Percentiles rank a stretch among this genome's conserved stretches.
phyloP scores from a whole-genome alignment of 164 flowering plant species.

The Amborella trichopoda region DNA sequence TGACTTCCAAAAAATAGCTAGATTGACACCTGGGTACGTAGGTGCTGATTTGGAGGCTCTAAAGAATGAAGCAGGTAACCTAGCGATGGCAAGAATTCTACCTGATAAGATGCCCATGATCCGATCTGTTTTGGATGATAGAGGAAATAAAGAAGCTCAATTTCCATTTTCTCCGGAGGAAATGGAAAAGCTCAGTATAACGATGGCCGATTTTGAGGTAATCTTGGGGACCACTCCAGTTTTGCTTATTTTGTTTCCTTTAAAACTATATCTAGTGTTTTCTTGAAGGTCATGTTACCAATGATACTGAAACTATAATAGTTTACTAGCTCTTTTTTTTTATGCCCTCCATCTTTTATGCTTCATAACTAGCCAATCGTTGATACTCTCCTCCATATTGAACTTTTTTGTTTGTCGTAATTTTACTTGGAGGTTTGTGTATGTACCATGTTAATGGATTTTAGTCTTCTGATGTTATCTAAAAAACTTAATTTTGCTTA shows the following conservation, averaged over 20 bases:
- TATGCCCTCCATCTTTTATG: neutral
- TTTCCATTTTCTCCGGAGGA: conserved; percentile 59
- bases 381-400: too few species aligned
- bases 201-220: conserved; percentile 93
- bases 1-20: conserved; percentile 59
- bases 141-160: conserved; percentile 23
- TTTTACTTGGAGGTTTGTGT: too few species aligned
- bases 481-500: too few species aligned
- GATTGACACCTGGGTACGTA: conserved; percentile 82
- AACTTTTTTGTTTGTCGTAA: too few species aligned
- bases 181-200: conserved; percentile 55
- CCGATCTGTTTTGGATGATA: conserved; percentile 8
- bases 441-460: too few species aligned
- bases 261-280: neutral
- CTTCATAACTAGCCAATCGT: too few species aligned
- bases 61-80: conserved; percentile 67
- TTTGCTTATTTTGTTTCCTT: neutral
- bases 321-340: too few species aligned
- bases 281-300: neutral
- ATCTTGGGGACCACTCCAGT: neutral
- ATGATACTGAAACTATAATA: too few species aligned
- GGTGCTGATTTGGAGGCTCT: conserved; percentile 82
- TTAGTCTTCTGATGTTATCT: too few species aligned
- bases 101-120: conserved; percentile 37
- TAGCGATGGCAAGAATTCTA: conserved; percentile 64